Base-by-base conservation (phyloP, 129 eudicot genomes). In the Artemisia annua region DNA sequence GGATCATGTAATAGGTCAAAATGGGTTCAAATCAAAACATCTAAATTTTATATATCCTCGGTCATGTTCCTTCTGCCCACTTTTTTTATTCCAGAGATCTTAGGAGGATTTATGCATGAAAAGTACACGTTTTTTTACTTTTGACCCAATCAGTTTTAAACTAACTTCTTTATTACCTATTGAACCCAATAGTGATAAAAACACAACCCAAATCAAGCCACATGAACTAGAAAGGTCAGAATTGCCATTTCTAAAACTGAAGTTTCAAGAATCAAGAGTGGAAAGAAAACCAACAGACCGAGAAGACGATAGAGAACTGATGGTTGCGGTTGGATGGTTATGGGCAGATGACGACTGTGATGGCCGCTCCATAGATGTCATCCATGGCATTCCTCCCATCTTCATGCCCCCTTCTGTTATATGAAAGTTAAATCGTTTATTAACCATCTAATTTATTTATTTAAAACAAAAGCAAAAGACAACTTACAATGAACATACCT, bases 341-440 rank as follows among this genome's bases (percentile, higher is more conserved):
- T 83, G 89, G 68, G 82, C 83, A 7, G 96, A 87, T 62, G 98
- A 93, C 11, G 97, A 89, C 48, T 86, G 90, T 57, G 97, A 83
- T 44, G 83, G 90, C 50, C 83, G 76, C 57, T 88, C 96, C 69
- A 79, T 10, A 35, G 96, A 74, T 46, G 94, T 17, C 76, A 79
- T 70, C 94, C 94, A 83, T 57, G 80, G 90, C 71, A 64, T 61
- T 52, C 91, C 96, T 67, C 88, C 89, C 46, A 75, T 85, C 64
- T 69, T 70, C 74, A 78, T 69, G 8, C 83, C 84, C 43, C 81
- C 84, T 28, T 92, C 82, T 78, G 54, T 65, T 49, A 20, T 52
- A 52, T 52, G 5, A 51, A 51, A 51, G 15, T 51, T 51, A 13
- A n/a, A 51, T 7, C 10, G 10, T 39, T 39, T 5, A 39, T 39